Evolutionary conservation across 352 stramenopile genomes (phyloP).

Genomic region (Pythium myriotylum): DNA sequence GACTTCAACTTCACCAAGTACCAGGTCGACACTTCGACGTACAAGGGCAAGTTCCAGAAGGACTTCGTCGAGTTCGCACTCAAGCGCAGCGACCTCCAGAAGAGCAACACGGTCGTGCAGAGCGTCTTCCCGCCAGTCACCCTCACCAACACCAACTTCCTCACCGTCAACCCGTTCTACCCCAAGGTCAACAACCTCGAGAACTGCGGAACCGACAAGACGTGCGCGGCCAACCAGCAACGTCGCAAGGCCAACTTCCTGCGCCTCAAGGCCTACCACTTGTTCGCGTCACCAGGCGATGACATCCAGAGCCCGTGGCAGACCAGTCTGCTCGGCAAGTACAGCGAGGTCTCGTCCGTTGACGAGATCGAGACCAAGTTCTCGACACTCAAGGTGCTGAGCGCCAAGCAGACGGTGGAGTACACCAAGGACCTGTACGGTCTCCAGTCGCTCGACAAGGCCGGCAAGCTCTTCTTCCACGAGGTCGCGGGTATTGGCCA

Average conservation of each 20-base stretch:
- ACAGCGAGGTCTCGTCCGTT: constrained; percentile 30
- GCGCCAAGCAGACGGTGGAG: constrained; percentile 39
- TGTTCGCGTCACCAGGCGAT: constrained; percentile 36
- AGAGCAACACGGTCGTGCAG: too few species aligned
- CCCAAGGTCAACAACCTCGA: constrained; percentile 46
- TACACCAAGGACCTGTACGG: constrained; percentile 41
- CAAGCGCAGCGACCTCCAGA: constrained; percentile 23
- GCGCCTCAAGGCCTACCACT: constrained; percentile 25
- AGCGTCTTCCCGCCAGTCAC: constrained; percentile 19
- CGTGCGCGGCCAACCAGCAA: constrained; percentile 20
- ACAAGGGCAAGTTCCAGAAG: constrained; percentile 17
- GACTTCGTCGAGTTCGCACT: constrained; percentile 24
- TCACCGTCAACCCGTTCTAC: constrained; percentile 32
- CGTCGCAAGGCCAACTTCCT: constrained; percentile 37
- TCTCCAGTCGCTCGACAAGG: constrained; percentile 32
- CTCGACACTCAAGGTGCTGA: constrained; percentile 30
- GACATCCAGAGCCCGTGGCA: constrained; percentile 40
- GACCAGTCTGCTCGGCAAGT: constrained; percentile 31
- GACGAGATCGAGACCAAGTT: constrained; percentile 34
- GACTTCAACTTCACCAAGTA: constrained; percentile 35
- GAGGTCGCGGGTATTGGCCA: constrained; percentile 27
- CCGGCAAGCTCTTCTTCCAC: constrained; percentile 28
- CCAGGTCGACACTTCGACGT: constrained; percentile 35
- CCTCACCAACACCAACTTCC: constrained; percentile 27
- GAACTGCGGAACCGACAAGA: constrained; percentile 18